Evolutionary conservation across 106 monocot species (phyloP), one percentile per base, ranked within the genome.

Genomic region (Dendrobium chrysotoxum): DNA sequence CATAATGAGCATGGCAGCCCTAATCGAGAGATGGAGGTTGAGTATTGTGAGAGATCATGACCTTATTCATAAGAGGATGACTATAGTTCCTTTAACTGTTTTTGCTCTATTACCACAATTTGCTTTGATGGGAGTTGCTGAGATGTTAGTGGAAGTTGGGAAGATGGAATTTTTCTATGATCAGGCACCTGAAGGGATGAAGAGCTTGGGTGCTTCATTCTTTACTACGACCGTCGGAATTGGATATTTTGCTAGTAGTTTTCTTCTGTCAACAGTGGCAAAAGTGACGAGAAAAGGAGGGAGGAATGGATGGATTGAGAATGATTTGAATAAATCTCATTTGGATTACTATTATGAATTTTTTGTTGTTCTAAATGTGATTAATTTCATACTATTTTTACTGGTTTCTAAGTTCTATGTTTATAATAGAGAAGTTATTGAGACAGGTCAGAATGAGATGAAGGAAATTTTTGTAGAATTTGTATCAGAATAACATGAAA

Each of bases 181-280:
- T 68, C 89, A 89, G 66, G 89, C 89, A 1, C 86, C 89, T 3
- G 89, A 89, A 75, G 82, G 74, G 28, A 89, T 89, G 89, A 89
- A 89, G 89, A 89, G 86, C 75, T 40, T 89, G 78, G 89, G 89
- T 39, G 81, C 89, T n/a, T 86, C 86, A 1, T 86, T 79, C 75
- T 73, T 86, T 68, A 80, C 80, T 68, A 82, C 82, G 0, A 86
- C 80, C 12, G 38, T 89, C 3, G 89, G 89, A 15, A 79, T 89
- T 20, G 89, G 89, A 7, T 78, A 79, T 42, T 89, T 89, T 71
- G 78, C 84, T 45, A 89, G 89, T 42, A 89, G 89, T 31, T 73
- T 89, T 35, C 78, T 88, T 66, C 78, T 89, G 18, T 86, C 66
- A 25, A 89, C 72, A 66, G 61, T 61, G 25, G 31, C 72, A 15